These are phyloP conservation scores for Wallacemonas collosoma DNA, from an alignment of 208 protist species.

Conservation along the genomic window DNA sequence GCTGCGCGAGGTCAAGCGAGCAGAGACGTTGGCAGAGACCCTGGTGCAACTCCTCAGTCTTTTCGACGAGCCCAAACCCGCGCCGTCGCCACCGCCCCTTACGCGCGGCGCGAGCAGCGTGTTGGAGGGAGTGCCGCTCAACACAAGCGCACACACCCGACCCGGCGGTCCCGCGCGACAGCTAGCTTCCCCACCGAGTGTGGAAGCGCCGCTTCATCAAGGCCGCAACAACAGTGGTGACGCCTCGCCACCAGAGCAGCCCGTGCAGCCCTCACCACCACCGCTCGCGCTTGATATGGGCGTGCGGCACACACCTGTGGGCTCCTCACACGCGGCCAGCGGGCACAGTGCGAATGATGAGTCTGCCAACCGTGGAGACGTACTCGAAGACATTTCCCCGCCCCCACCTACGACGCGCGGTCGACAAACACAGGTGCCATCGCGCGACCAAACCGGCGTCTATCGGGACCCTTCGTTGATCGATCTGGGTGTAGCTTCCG, in stretches of 20 bases:
- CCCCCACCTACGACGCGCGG: not conserved
- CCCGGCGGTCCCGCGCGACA: not conserved
- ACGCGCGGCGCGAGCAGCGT: not conserved
- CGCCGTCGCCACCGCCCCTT: not conserved
- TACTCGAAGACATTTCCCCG: not conserved
- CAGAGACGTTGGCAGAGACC: constrained; percentile 11
- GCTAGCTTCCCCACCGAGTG: not conserved
- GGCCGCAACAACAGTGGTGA: no score
- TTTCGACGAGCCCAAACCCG: constrained; percentile 8
- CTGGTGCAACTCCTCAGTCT: constrained; percentile 7
- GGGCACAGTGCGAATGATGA: no score
- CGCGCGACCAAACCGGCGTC: constrained; percentile 14
- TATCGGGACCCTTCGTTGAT: constrained; percentile 1
- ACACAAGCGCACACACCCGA: not conserved
- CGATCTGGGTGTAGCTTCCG: no score
- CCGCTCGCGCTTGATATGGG: no score
- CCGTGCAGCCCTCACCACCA: no score
- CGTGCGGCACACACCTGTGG: no score
- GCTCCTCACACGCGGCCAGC: no score
- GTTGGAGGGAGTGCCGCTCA: not conserved
- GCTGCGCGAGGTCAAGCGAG: constrained; percentile 4
- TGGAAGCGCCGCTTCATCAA: no score
- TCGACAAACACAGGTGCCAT: not conserved
- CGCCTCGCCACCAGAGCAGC: no score
- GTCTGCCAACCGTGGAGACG: no score